Evolutionary conservation across 192 early-diverging fungal species (phyloP).

Genomic region (Coemansia guatemalensis): DNA sequence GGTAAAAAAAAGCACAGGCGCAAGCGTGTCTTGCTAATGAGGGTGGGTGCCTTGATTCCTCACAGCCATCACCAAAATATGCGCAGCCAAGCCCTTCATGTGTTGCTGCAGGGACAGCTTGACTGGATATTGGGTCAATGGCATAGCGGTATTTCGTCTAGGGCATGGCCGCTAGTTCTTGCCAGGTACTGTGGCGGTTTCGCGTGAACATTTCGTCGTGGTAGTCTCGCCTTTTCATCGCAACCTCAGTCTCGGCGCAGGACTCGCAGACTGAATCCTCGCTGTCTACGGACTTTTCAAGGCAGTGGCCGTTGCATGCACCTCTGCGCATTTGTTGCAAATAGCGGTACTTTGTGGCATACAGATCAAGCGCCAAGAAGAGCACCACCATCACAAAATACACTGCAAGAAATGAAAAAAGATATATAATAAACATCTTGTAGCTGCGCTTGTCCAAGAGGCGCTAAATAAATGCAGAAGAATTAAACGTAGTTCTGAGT

Average conservation of each 20-base stretch:
- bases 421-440: neutral
- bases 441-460: neutral
- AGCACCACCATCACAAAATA: neutral
- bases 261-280: neutral
- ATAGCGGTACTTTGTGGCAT: neutral
- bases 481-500: neutral
- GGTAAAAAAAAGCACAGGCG: neutral
- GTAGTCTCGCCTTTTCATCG: neutral
- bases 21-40: neutral
- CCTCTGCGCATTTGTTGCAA: neutral
- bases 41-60: neutral
- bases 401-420: neutral
- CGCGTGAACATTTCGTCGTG: constrained; percentile 3
- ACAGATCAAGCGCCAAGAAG: neutral
- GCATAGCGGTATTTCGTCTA: neutral
- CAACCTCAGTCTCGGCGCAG: neutral
- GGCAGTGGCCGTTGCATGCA: neutral
- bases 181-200: constrained; percentile 1
- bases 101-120: neutral
- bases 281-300: neutral
- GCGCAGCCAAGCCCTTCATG: neutral
- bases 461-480: neutral
- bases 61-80: neutral
- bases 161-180: neutral
- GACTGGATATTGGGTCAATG: neutral